These are phyloP conservation scores for Colletotrichum sublineola DNA, from an alignment of 2,329 filamentous ascomycete species.

Conservation along the genomic window DNA sequence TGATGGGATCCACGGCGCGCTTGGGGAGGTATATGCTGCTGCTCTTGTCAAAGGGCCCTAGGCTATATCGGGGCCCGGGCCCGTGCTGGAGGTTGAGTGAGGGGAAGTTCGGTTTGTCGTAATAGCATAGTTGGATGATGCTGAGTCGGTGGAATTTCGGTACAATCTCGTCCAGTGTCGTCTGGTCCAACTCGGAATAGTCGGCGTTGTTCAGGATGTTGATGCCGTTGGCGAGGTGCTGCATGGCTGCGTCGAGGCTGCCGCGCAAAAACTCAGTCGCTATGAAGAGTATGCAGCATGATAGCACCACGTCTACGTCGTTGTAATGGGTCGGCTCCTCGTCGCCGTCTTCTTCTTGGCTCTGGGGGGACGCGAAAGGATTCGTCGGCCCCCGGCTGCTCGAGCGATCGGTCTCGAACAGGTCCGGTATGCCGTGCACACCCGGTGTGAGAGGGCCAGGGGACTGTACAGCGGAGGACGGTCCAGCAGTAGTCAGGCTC, in stretches of 20 bases:
- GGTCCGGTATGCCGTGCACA: slow-evolving; percentile 3
- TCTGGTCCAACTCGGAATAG: slow-evolving; percentile 20
- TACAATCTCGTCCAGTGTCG: slow-evolving; percentile 22
- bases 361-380: slow-evolving; percentile 55
- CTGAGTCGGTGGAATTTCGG: slow-evolving; percentile 34
- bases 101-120: slow-evolving; percentile 25
- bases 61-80: slow-evolving; percentile 4
- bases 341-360: slow-evolving; percentile 15
- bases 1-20: slow-evolving; percentile 36
- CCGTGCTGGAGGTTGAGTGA: slow-evolving; percentile 24
- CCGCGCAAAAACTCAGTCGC: slow-evolving; percentile 65
- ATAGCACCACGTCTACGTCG: slow-evolving; percentile 49
- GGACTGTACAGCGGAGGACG: slow-evolving; percentile 11
- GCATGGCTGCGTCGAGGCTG: slow-evolving; percentile 25
- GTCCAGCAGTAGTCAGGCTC: neutral
- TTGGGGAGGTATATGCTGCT: slow-evolving; percentile 34
- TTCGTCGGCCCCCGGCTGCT: slow-evolving; percentile 4
- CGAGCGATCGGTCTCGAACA: neutral
- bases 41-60: slow-evolving; percentile 30
- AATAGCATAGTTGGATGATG: slow-evolving; percentile 36
- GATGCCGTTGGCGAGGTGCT: slow-evolving; percentile 33
- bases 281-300: slow-evolving; percentile 65
- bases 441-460: neutral
- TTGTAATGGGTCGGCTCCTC: neutral
- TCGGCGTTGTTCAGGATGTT: slow-evolving; percentile 35